These are phyloP conservation scores for Irpex sp. DNA, from an alignment of 1,284 basidiomycete species.

Conservation along the genomic window DNA sequence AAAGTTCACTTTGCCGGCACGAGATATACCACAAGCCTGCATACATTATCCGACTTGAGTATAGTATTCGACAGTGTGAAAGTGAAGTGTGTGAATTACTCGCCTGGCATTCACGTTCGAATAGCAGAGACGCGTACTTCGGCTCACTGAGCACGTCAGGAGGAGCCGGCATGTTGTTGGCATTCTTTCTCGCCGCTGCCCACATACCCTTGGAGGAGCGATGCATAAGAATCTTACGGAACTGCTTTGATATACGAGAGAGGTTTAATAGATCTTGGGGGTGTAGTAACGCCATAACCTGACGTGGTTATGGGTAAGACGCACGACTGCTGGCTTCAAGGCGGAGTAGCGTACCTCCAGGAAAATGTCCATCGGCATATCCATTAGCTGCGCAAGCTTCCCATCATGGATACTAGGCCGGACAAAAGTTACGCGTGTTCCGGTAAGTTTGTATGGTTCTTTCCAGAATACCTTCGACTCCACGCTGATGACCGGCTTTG, in stretches of 20 bases:
- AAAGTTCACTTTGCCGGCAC: constrained; percentile 8
- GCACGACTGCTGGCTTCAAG: not conserved
- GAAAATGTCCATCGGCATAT: constrained; percentile 28
- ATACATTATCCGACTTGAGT: not conserved
- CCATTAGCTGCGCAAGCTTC: constrained; percentile 19
- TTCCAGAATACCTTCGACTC: not conserved
- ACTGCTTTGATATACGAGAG: constrained; percentile 19
- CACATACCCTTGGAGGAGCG: constrained; percentile 7
- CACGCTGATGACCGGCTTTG: not conserved
- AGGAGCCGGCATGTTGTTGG: constrained; percentile 8
- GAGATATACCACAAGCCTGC: constrained; percentile 8
- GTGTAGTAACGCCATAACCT: constrained; percentile 21
- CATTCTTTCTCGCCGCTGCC: constrained; percentile 8
- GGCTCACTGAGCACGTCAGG: constrained; percentile 13
- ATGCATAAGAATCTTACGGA: constrained; percentile 15
- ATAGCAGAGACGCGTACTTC: constrained; percentile 18
- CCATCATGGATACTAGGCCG: constrained; percentile 3
- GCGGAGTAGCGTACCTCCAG: constrained; percentile 18
- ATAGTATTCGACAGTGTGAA: not conserved
- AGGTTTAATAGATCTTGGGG: constrained; percentile 26
- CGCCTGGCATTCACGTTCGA: constrained; percentile 15
- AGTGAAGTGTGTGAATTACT: not conserved
- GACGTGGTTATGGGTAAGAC: not conserved
- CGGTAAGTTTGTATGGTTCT: not conserved
- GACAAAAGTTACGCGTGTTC: not conserved